Conservation (phyloP, 495 filamentous ascomycete genomes). For the Penicillium riverlandense region DNA sequence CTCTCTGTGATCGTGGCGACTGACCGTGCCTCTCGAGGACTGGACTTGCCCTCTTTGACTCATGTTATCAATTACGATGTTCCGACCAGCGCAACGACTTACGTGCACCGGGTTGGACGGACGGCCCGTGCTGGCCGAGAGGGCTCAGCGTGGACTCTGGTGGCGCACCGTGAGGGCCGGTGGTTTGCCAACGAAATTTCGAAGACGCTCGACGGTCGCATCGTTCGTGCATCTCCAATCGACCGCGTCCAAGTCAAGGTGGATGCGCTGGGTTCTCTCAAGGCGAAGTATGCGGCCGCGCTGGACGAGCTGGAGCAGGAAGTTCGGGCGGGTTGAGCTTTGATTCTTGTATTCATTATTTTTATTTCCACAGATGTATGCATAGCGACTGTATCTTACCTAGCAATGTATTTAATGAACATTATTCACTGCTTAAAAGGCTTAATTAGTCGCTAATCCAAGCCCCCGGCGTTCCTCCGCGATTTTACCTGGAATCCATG, state of each 20-base stretch:
- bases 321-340: slow-evolving; percentile 11
- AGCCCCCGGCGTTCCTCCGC: too few relatives aligned
- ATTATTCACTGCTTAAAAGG: too few relatives aligned
- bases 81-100: slow-evolving; percentile 68
- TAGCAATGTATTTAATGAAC: neutral
- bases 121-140: slow-evolving; percentile 76
- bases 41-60: slow-evolving; percentile 73
- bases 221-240: slow-evolving; percentile 33
- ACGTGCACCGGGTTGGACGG: slow-evolving; percentile 88
- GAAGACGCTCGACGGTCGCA: slow-evolving; percentile 31
- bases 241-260: slow-evolving; percentile 39
- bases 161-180: slow-evolving; percentile 66
- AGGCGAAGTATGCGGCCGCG: slow-evolving; percentile 53
- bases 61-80: slow-evolving; percentile 95
- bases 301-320: slow-evolving; percentile 43
- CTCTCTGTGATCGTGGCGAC: slow-evolving; percentile 77
- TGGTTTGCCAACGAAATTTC: slow-evolving; percentile 85
- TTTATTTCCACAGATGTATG: neutral
- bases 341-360: neutral
- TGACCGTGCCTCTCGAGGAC: slow-evolving; percentile 83
- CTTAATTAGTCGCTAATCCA: too few relatives aligned
- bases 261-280: slow-evolving; percentile 36
- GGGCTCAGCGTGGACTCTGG: slow-evolving; percentile 77
- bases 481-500: too few relatives aligned
- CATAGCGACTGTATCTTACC: neutral